These are phyloP conservation scores for Shiraia sp. DNA, from an alignment of 2,329 filamentous ascomycete species.

Conservation along the genomic window DNA sequence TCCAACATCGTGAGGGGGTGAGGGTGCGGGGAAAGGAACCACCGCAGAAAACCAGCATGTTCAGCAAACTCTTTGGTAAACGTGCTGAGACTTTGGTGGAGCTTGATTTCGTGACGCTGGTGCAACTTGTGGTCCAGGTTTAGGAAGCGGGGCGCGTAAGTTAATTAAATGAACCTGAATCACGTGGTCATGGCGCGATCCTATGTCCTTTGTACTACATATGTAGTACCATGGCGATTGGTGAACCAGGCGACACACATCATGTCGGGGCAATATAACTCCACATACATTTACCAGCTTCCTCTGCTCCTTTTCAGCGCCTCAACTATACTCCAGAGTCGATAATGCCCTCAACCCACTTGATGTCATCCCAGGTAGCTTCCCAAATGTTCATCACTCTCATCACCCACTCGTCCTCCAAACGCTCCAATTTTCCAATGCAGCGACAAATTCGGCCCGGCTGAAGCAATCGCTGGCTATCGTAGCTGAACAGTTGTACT, in stretches of 20 bases:
- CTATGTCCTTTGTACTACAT: conserved; percentile 7
- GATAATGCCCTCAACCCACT: conserved; percentile 53
- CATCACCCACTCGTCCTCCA: conserved; percentile 49
- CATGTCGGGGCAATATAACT: not conserved
- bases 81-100: not conserved
- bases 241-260: too few species aligned
- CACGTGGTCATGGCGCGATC: conserved; percentile 15
- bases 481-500: conserved; percentile 51
- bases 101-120: conserved; percentile 1
- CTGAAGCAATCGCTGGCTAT: conserved; percentile 51
- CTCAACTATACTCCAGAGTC: conserved; percentile 13
- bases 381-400: conserved; percentile 57
- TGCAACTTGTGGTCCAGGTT: conserved; percentile 9
- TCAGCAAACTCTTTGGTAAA: conserved; percentile 8
- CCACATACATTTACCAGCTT: not conserved
- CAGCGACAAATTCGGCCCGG: conserved; percentile 51
- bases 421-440: conserved; percentile 54
- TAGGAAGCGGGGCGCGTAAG: conserved; percentile 31
- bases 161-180: conserved; percentile 4
- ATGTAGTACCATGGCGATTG: not conserved
- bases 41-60: conserved; percentile 25
- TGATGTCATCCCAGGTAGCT: conserved; percentile 59
- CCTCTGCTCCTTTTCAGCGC: not conserved
- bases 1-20: conserved; percentile 24
- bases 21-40: conserved; percentile 7